Percentiles rank a stretch among this genome's conserved stretches.
Evolutionary conservation across 108 stramenopile species (phyloP).

Genomic region (Stephanodiscus triporus): DNA sequence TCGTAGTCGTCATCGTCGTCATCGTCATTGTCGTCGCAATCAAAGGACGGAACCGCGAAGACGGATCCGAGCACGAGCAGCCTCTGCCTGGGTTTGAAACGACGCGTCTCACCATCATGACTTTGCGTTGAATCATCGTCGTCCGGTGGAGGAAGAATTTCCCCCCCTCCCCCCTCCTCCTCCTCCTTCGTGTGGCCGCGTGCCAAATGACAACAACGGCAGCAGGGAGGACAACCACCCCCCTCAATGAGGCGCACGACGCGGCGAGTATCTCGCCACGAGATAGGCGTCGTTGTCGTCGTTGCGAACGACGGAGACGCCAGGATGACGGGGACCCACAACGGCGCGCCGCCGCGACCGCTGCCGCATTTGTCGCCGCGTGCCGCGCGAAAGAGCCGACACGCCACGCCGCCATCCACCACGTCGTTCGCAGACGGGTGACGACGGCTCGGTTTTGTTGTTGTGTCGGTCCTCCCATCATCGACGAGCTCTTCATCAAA

Average conservation of each 20-base stretch:
- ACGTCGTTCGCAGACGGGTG: too few relatives aligned
- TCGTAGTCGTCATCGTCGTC: too few relatives aligned
- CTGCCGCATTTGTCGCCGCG: not conserved
- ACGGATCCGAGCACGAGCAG: conserved; percentile 43
- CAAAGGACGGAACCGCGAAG: conserved; percentile 24
- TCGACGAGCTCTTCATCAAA: too few relatives aligned
- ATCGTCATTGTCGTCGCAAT: not conserved
- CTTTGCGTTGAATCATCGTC: not conserved
- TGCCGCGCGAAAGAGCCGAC: not conserved
- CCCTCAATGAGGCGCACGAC: conserved; percentile 32
- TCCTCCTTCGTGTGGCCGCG: too few relatives aligned
- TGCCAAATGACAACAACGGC: too few relatives aligned
- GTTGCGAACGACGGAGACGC: too few relatives aligned
- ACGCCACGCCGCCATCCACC: not conserved
- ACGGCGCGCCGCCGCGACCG: not conserved
- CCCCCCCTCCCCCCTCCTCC: too few relatives aligned
- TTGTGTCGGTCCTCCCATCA: too few relatives aligned
- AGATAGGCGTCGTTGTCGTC: too few relatives aligned
- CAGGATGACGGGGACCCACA: conserved; percentile 8
- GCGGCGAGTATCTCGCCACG: conserved; percentile 3
- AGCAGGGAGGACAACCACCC: conserved; percentile 31
- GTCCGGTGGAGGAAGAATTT: conserved; percentile 32
- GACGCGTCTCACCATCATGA: not conserved
- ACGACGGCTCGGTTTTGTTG: too few relatives aligned
- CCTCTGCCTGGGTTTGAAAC: conserved; percentile 32